A percentile compares a stretch with the other conserved stretches of the same genome.
These are phyloP conservation scores for Rhododendron williamsianum DNA, from an alignment of 148 eudicot species.

Conservation along the genomic window DNA sequence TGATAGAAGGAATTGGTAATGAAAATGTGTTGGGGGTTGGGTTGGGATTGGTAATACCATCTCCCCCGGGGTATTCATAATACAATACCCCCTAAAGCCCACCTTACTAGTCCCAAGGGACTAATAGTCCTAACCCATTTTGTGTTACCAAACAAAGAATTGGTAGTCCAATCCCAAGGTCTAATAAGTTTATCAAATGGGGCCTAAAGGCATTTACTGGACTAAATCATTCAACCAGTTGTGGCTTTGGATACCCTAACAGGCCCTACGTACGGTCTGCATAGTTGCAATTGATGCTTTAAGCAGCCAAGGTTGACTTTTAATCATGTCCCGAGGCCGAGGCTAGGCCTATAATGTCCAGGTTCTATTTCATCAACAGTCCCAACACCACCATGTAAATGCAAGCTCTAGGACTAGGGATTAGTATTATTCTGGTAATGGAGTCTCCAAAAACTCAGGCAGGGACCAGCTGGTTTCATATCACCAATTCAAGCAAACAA, in stretches of 20 bases:
- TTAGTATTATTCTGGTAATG: background rate
- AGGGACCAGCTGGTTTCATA: background rate
- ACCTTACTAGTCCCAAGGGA: too few species aligned
- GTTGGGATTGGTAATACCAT: too few species aligned
- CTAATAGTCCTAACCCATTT: too few species aligned
- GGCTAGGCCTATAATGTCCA: background rate
- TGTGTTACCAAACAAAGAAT: too few species aligned
- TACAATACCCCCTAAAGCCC: too few species aligned
- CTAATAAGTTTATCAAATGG: too few species aligned
- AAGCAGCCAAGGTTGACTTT: background rate
- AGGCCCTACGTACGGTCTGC: background rate
- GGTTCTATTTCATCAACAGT: background rate
- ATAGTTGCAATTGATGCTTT: background rate
- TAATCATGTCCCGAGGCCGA: background rate
- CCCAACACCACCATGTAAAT: background rate
- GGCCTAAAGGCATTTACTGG: background rate
- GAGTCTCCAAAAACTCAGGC: background rate
- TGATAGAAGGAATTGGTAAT: too few species aligned
- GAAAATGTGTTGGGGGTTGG: too few species aligned
- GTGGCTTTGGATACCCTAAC: background rate
- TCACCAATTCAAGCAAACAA: background rate
- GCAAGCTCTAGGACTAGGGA: background rate
- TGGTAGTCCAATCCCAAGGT: too few species aligned
- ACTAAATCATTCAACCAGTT: background rate
- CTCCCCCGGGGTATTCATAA: too few species aligned